Percentiles rank a stretch among this genome's conserved stretches.
Conservation (phyloP, 768 basidiomycete species). For the Lactifluus volemus region DNA sequence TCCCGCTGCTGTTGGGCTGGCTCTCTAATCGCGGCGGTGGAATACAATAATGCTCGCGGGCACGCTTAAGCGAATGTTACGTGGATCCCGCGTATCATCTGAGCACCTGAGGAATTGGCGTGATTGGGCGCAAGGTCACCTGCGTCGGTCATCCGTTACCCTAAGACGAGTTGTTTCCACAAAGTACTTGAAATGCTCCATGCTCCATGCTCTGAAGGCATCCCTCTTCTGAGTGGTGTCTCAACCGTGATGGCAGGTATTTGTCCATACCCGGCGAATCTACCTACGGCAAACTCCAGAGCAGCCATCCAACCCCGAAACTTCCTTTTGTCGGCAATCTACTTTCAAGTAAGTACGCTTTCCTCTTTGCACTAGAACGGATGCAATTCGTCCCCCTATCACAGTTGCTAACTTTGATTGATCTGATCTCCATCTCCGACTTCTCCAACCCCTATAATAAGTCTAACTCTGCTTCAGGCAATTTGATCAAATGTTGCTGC, state of each 20-base stretch:
- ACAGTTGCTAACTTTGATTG: too few relatives aligned
- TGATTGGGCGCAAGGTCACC: slow-evolving; percentile 6
- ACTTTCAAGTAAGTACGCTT: too few relatives aligned
- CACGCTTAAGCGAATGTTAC: background rate
- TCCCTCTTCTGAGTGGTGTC: background rate
- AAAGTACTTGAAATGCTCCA: background rate
- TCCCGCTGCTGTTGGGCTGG: too few relatives aligned
- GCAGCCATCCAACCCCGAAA: too few relatives aligned
- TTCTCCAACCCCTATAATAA: too few relatives aligned
- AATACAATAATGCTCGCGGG: too few relatives aligned
- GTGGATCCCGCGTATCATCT: background rate
- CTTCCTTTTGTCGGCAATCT: too few relatives aligned
- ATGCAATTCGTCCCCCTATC: too few relatives aligned
- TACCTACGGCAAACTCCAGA: background rate
- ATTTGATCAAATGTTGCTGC: too few relatives aligned
- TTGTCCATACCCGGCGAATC: background rate
- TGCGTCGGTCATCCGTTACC: slow-evolving; percentile 1
- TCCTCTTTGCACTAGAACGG: too few relatives aligned
- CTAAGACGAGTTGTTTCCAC: background rate
- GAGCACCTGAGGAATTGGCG: background rate
- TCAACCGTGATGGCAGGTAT: background rate
- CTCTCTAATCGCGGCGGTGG: background rate
- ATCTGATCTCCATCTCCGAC: too few relatives aligned
- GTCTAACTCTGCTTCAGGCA: too few relatives aligned
- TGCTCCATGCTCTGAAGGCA: background rate